Evolutionary conservation across 1,139 yeast species (phyloP).

Genomic region (Saccharomycopsis hybrid): DNA sequence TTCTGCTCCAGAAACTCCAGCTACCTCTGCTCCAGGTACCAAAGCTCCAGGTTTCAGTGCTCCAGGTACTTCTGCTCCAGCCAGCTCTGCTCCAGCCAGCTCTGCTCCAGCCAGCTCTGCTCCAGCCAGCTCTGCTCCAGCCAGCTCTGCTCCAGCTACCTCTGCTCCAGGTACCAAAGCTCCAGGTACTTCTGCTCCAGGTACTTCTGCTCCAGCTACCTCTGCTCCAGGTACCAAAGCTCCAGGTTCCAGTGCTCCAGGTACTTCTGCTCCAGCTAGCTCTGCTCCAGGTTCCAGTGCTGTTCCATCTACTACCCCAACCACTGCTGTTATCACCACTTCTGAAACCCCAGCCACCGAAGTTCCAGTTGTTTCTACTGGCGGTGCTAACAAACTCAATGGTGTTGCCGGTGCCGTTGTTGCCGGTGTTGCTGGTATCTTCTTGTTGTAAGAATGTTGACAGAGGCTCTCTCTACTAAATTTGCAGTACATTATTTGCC

Average conservation of each 20-base stretch:
- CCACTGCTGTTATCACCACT: not conserved
- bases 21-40: not conserved
- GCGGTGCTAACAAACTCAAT: not conserved
- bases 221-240: not conserved
- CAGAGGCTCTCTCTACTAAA: too few species aligned
- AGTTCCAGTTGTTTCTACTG: not conserved
- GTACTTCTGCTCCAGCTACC: not conserved
- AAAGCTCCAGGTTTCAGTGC: not conserved
- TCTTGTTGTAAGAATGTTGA: not conserved
- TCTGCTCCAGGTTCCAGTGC: too few species aligned
- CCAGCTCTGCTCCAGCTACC: too few species aligned
- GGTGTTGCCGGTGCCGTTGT: not conserved
- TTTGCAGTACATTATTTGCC: too few species aligned
- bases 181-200: slow-evolving; percentile 1
- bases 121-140: too few species aligned
- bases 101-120: too few species aligned
- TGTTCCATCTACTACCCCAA: too few species aligned
- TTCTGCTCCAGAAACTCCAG: too few species aligned
- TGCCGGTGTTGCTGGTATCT: slow-evolving; percentile 1
- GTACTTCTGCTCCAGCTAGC: not conserved
- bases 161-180: too few species aligned
- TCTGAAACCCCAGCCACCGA: slow-evolving; percentile 1
- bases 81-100: slow-evolving; percentile 14
- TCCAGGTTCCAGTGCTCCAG: not conserved
- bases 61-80: slow-evolving; percentile 8